phyloP scores from a whole-genome alignment of 345 rosid genomes.

The Salix udensis region DNA sequence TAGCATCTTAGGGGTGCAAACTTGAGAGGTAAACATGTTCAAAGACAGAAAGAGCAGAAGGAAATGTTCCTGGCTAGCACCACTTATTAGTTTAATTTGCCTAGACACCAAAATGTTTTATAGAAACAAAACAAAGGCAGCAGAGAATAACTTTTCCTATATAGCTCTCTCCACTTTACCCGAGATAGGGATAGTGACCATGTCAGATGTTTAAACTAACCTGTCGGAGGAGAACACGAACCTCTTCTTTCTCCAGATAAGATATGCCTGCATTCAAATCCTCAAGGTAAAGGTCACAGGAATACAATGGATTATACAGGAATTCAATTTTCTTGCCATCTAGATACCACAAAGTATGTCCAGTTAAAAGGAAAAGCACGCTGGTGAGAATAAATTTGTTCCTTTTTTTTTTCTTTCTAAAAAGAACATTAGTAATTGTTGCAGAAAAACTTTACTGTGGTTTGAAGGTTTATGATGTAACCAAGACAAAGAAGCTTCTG shows the following conservation, averaged over 20 bases:
- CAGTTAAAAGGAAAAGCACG: not conserved
- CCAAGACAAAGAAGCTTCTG: not conserved
- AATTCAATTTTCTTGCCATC: not conserved
- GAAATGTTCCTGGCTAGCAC: not conserved
- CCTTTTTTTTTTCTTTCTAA: not conserved
- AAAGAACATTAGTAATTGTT: not conserved
- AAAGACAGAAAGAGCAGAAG: not conserved
- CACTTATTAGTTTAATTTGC: not conserved
- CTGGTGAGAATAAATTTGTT: not conserved
- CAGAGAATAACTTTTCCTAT: not conserved
- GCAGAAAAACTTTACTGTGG: not conserved
- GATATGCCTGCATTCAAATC: slow-evolving; percentile 56
- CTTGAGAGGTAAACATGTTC: not conserved
- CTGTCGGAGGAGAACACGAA: slow-evolving; percentile 82
- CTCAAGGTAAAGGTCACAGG: slow-evolving; percentile 6
- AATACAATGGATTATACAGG: not conserved
- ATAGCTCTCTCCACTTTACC: not conserved
- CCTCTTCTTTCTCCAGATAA: slow-evolving; percentile 92
- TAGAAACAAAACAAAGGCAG: not conserved
- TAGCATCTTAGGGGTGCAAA: not conserved
- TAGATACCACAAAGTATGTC: not conserved
- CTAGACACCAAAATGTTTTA: not conserved
- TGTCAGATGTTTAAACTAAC: slow-evolving; percentile 38
- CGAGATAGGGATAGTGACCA: not conserved
- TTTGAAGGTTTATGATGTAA: not conserved